phyloP scores from a whole-genome alignment of 306 rosid species.

The Cucurbita moschata region DNA sequence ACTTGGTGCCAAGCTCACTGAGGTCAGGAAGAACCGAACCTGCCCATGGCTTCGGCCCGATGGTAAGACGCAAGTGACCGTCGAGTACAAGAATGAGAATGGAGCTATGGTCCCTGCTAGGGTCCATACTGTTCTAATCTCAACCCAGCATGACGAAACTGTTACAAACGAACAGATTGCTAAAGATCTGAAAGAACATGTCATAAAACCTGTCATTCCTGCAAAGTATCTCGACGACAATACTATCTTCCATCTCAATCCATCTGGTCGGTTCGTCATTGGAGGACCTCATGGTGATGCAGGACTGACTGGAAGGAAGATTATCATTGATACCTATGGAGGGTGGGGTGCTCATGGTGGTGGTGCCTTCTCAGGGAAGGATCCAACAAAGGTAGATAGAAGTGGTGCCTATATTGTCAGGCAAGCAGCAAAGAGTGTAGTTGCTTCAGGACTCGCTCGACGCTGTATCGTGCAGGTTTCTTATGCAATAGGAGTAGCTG shows the following conservation, averaged over 20 bases:
- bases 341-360: conserved; percentile 22
- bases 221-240: conserved; percentile 11
- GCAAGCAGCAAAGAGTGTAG: conserved; percentile 14
- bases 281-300: conserved; percentile 18
- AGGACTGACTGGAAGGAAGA: conserved; percentile 14
- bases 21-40: conserved; percentile 16
- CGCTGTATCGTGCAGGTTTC: conserved; percentile 19
- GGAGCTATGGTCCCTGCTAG: conserved; percentile 13
- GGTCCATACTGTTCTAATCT: conserved; percentile 15
- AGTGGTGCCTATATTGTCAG: conserved; percentile 15
- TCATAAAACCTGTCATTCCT: conserved; percentile 12
- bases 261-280: conserved; percentile 17
- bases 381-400: conserved; percentile 15
- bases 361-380: conserved; percentile 15
- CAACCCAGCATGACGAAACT: conserved; percentile 13
- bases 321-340: conserved; percentile 14
- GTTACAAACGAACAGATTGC: conserved; percentile 15
- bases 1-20: conserved; percentile 18
- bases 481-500: conserved; percentile 15
- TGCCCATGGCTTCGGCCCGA: conserved; percentile 18
- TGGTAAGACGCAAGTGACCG: conserved; percentile 13
- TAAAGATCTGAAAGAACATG: conserved; percentile 13
- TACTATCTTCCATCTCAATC: conserved; percentile 17
- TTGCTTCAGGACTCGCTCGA: conserved; percentile 12
- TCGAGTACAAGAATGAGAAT: conserved; percentile 8